Evolutionary conservation across 2,329 filamentous ascomycete species (phyloP).

Genomic region (Hymenoscyphus fructigenus): DNA sequence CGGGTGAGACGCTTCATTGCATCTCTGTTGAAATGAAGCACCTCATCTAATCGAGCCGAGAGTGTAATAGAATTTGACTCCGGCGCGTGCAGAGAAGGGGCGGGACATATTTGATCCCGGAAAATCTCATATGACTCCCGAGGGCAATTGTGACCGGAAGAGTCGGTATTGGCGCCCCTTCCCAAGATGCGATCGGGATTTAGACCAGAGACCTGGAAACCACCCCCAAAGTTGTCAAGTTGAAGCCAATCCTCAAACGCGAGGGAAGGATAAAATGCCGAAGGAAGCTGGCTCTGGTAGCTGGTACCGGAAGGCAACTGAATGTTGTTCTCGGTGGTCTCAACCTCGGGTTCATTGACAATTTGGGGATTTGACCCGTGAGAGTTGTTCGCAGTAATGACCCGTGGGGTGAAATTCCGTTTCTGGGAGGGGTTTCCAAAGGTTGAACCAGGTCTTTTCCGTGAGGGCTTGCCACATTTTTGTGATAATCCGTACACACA

Average conservation of each 20-base stretch:
- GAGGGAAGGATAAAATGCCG: constrained; percentile 7
- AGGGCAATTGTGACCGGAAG: constrained; percentile 29
- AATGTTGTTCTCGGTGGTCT: not conserved
- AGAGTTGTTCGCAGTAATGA: constrained; percentile 9
- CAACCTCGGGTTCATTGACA: constrained; percentile 10
- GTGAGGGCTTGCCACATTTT: constrained; percentile 29
- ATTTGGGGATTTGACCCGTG: constrained; percentile 6
- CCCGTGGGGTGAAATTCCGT: constrained; percentile 1
- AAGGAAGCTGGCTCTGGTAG: not conserved
- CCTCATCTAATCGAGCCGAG: constrained; percentile 25
- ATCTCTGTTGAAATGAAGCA: constrained; percentile 27
- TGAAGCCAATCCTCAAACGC: constrained; percentile 19
- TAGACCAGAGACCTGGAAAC: constrained; percentile 12
- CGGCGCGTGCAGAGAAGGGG: constrained; percentile 26
- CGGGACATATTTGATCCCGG: constrained; percentile 29
- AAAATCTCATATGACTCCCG: constrained; percentile 30
- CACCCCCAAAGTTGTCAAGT: constrained; percentile 13
- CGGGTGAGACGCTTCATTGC: constrained; percentile 25
- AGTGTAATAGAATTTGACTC: constrained; percentile 26
- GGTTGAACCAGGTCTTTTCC: constrained; percentile 18
- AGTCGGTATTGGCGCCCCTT: constrained; percentile 7
- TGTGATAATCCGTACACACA: constrained; percentile 32
- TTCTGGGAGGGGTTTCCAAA: not conserved
- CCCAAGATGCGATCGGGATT: constrained; percentile 9
- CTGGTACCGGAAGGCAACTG: constrained; percentile 10